Conservation (phyloP, 2,329 filamentous ascomycete species). For the Cercospora sesami region DNA sequence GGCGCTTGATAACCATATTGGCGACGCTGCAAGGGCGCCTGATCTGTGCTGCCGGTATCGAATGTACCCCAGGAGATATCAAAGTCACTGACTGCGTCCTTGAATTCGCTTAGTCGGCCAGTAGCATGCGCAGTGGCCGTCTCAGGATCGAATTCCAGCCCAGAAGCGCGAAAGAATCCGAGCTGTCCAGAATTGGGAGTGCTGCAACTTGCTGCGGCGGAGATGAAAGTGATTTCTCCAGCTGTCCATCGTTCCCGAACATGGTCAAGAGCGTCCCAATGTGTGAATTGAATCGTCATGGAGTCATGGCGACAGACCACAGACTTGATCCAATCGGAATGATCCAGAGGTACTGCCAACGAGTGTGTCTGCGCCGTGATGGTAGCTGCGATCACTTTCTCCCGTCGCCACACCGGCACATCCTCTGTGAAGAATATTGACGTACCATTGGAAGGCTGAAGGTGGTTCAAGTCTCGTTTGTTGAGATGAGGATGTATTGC, state of each 20-base stretch:
- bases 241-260: not conserved
- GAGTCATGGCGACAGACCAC: not conserved
- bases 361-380: not conserved
- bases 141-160: not conserved
- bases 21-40: constrained; percentile 1
- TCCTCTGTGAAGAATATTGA: not conserved
- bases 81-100: constrained; percentile 5
- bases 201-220: not conserved
- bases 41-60: not conserved
- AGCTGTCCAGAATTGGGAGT: not conserved
- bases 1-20: not conserved
- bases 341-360: not conserved
- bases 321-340: not conserved
- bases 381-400: not conserved
- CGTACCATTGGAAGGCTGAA: not conserved
- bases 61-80: constrained; percentile 3
- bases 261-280: not conserved
- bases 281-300: not conserved
- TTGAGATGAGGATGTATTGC: not conserved
- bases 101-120: not conserved
- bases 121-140: not conserved
- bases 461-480: not conserved
- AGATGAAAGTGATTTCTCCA: not conserved
- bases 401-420: not conserved
- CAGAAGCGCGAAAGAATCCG: not conserved